These are phyloP conservation scores for Akanthomyces lecanii DNA, from an alignment of 2,329 filamentous ascomycete species.

Conservation along the genomic window DNA sequence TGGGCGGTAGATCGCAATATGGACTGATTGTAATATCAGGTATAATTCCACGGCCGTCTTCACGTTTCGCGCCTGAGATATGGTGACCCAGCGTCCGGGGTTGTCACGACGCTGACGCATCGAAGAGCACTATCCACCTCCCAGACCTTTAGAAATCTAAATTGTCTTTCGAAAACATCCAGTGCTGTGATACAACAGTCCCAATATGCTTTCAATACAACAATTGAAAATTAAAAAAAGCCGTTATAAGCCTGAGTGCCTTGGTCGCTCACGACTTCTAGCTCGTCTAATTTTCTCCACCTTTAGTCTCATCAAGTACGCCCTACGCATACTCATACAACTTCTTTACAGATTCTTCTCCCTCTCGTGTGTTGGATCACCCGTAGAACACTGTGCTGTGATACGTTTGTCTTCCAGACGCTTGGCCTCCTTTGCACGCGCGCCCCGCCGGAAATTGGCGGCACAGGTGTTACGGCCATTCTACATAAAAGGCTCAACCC, in stretches of 20 bases:
- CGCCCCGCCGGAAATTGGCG: not conserved
- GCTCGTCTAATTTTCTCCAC: not conserved
- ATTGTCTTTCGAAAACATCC: no score
- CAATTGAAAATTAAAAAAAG: no score
- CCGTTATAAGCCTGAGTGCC: not conserved
- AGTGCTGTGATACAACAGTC: no score
- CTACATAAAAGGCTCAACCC: constrained; percentile 8
- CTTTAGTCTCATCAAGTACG: constrained; percentile 1
- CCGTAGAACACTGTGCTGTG: not conserved
- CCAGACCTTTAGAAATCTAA: no score
- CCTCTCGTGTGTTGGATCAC: not conserved
- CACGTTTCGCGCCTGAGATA: no score
- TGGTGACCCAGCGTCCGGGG: no score
- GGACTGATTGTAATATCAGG: no score
- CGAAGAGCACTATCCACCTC: no score
- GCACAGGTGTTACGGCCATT: not conserved
- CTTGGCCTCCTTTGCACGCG: not conserved
- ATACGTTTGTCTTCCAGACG: not conserved
- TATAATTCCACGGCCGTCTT: no score
- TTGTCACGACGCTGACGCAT: no score
- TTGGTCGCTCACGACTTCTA: not conserved
- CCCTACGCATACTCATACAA: not conserved
- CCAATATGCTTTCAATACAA: no score
- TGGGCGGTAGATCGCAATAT: no score
- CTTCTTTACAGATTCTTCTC: not conserved